Base-by-base conservation (phyloP, 2,329 filamentous ascomycete genomes). In the Gaeumannomyces sp. region DNA sequence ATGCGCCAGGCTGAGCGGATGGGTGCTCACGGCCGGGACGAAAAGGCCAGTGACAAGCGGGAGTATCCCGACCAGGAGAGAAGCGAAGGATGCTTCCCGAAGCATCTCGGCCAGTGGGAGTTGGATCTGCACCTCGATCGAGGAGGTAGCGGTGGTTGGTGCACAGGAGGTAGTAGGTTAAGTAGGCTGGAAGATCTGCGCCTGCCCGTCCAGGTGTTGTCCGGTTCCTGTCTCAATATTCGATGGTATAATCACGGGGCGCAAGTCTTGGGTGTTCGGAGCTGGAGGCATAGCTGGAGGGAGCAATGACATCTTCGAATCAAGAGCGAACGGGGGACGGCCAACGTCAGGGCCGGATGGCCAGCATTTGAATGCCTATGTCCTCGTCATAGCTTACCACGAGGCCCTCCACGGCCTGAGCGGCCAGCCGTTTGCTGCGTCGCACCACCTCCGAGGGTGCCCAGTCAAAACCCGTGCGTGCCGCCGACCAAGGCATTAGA, bases 1-100 rank as follows among this genome's bases (percentile, higher is more conserved):
- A 25, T 64, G 38, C 11, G 62, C 59, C 2, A 56, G 33, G n/a
- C 56, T 59, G 33, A 50, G 25, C 10, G 62, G 62, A 28, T 64
- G 58, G 25, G 57, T 35, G 62, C 16, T 60, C 16, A n/a, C 27
- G 56, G 62, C 27, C 10, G 29, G 45, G 45, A 53, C n/a, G 22
- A 53, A 53, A 4, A 25, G 7, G 45, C 45, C 4, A 22, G 45
- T n/a, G 31, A 59, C 13, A 19, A 58, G 16, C 25, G 33, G 14
- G n/a, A 58, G 25, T 13, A 57, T 27, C 28, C 31, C 31, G 62
- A 45, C 45, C 53, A 57, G 45, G 61, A 56, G 13, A 11, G 31
- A 25, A 3, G 25, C 28, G 61, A 11, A 53, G 45, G 22, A 53
- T 7, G 45, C 45, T n/a, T 5, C 22, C 22, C 45, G 45, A 53